Evolutionary conservation across 78 protist genomes (phyloP).

Genomic region (Thecamonas trahens): DNA sequence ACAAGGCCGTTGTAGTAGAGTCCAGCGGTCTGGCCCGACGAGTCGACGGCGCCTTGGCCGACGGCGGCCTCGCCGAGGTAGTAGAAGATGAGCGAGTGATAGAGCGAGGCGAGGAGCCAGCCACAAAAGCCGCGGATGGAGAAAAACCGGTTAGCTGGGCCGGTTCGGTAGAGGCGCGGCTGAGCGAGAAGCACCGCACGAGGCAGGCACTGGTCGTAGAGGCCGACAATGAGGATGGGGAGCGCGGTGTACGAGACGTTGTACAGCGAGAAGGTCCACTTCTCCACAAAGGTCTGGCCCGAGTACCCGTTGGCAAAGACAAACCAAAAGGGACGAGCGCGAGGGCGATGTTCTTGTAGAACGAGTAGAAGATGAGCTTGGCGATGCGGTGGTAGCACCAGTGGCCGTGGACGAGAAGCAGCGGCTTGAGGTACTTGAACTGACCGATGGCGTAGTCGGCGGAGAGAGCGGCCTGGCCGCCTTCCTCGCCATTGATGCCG

Average conservation of each 20-base stretch:
- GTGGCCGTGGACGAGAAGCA: slow-evolving; percentile 75
- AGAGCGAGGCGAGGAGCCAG: slow-evolving; percentile 20
- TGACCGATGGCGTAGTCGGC: slow-evolving; percentile 57
- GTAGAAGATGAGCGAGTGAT: background rate
- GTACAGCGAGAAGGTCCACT: slow-evolving; percentile 36
- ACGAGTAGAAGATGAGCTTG: slow-evolving; percentile 59
- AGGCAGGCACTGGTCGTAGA: slow-evolving; percentile 25
- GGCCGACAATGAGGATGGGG: slow-evolving; percentile 24
- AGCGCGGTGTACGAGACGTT: slow-evolving; percentile 18
- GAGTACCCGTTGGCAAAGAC: slow-evolving; percentile 25
- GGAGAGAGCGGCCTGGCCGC: slow-evolving; percentile 55
- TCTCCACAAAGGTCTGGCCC: slow-evolving; percentile 22
- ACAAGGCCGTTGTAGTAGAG: background rate
- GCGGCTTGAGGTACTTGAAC: slow-evolving; percentile 9
- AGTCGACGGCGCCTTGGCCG: background rate
- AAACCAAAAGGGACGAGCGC: slow-evolving; percentile 22
- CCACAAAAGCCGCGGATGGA: background rate
- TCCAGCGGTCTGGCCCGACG: background rate
- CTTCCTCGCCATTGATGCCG: slow-evolving; percentile 58
- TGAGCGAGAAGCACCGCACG: background rate
- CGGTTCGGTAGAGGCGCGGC: slow-evolving; percentile 27
- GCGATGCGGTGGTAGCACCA: slow-evolving; percentile 81
- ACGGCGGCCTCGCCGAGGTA: background rate
- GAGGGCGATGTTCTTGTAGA: slow-evolving; percentile 76
- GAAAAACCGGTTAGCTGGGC: background rate